Conservation (phyloP, 108 stramenopile genomes). For the Nitzschia putrida region DNA sequence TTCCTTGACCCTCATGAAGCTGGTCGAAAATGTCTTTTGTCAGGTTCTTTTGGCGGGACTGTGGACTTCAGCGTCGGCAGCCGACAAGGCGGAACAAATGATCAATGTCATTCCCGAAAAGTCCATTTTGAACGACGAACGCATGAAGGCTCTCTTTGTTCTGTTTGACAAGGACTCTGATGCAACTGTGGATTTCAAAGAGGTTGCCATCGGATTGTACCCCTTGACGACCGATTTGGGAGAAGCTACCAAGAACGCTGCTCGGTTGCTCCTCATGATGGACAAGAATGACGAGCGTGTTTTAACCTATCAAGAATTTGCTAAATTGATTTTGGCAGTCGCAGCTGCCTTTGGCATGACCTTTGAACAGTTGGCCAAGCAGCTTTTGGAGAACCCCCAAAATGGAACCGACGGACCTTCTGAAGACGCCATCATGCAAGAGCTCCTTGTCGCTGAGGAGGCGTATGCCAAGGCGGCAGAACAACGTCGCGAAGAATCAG, state of each 20-base stretch:
- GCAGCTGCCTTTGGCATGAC: slow-evolving; percentile 32
- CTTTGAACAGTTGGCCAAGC: slow-evolving; percentile 44
- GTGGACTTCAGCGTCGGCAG: neutral
- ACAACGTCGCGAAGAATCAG: slow-evolving; percentile 18
- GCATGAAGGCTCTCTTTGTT: slow-evolving; percentile 44
- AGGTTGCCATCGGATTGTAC: slow-evolving; percentile 48
- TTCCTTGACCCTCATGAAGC: neutral
- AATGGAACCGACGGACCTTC: neutral
- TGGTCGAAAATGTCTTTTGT: slow-evolving; percentile 16
- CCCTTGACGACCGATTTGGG: slow-evolving; percentile 41
- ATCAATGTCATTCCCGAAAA: slow-evolving; percentile 4
- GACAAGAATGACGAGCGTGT: slow-evolving; percentile 43
- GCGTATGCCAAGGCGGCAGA: slow-evolving; percentile 20
- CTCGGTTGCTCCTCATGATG: slow-evolving; percentile 42
- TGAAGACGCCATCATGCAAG: slow-evolving; percentile 21
- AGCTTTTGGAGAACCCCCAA: slow-evolving; percentile 16
- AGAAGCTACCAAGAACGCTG: slow-evolving; percentile 37
- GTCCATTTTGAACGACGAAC: slow-evolving; percentile 38
- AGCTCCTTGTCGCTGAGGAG: slow-evolving; percentile 32
- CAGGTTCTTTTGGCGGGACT: slow-evolving; percentile 14
- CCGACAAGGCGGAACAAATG: neutral
- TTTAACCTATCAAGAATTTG: slow-evolving; percentile 40
- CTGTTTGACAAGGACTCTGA: slow-evolving; percentile 46
- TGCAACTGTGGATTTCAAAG: slow-evolving; percentile 45
- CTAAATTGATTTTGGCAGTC: slow-evolving; percentile 39